These are phyloP conservation scores for Selaginella tamariscina DNA, from an alignment of 75 land plant species.

Conservation along the genomic window DNA sequence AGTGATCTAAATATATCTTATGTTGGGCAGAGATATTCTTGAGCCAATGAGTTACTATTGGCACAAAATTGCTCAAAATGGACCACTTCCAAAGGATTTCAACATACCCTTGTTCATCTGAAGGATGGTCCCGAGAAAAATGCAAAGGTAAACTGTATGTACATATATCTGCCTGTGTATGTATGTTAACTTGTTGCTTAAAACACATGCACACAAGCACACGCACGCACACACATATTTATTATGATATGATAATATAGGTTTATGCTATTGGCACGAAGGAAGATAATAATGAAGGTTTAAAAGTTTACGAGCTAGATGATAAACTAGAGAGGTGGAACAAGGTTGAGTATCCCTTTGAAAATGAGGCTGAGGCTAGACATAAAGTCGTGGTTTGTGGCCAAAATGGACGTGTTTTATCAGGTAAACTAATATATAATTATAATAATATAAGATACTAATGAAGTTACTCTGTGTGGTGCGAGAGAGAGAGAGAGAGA, in stretches of 20 bases:
- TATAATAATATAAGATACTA: too few species aligned
- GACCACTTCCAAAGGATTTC: neutral
- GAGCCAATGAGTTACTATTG: neutral
- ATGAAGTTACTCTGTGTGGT: too few species aligned
- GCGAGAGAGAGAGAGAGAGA: too few species aligned
- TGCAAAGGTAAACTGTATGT: neutral
- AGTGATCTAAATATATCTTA: too few species aligned
- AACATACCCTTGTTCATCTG: neutral
- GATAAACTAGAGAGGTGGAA: neutral
- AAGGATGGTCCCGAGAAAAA: neutral
- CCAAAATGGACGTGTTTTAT: too few species aligned
- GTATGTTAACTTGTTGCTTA: too few species aligned
- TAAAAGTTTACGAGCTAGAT: neutral
- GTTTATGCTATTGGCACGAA: neutral
- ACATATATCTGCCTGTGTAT: neutral
- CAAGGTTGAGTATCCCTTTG: neutral
- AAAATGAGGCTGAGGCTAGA: neutral
- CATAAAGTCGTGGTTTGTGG: too few species aligned
- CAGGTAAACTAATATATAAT: too few species aligned
- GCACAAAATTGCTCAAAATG: neutral
- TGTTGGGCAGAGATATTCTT: too few species aligned
- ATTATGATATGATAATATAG: too few species aligned
- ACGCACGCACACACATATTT: too few species aligned
- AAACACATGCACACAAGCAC: too few species aligned
- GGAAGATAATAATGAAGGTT: neutral